phyloP scores from a whole-genome alignment of 1,139 yeast genomes.

The Yamadazyma conglobata region DNA sequence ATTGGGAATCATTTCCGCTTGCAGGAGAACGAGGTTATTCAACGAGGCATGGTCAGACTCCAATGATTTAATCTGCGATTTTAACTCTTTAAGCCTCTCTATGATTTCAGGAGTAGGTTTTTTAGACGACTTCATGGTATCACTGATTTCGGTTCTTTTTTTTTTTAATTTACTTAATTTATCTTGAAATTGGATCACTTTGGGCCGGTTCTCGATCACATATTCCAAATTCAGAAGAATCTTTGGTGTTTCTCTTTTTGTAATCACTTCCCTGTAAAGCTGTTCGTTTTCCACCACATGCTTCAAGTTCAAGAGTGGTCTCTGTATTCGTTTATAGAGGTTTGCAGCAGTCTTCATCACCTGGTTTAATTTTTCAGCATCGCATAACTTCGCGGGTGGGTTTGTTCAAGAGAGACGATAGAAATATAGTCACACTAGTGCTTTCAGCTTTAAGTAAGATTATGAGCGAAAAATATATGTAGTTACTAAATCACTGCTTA shows the following conservation, averaged over 20 bases:
- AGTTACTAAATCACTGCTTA: too few species aligned
- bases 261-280: slow-evolving; percentile 43
- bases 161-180: slow-evolving; percentile 26
- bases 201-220: slow-evolving; percentile 24
- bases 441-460: too few species aligned
- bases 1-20: slow-evolving; percentile 67
- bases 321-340: slow-evolving; percentile 8
- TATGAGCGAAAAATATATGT: too few species aligned
- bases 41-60: slow-evolving; percentile 29
- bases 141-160: slow-evolving; percentile 28
- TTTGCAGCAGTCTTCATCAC: slow-evolving; percentile 1
- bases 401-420: too few species aligned
- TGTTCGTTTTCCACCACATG: slow-evolving; percentile 37
- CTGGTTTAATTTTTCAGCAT: too few species aligned
- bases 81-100: slow-evolving; percentile 30
- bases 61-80: slow-evolving; percentile 29
- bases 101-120: slow-evolving; percentile 21
- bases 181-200: slow-evolving; percentile 20
- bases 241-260: slow-evolving; percentile 37
- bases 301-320: slow-evolving; percentile 41
- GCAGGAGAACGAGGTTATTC: slow-evolving; percentile 26
- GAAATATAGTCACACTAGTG: too few species aligned
- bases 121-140: slow-evolving; percentile 14
- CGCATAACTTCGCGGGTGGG: too few species aligned
- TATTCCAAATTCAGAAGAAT: slow-evolving; percentile 29